Conservation (phyloP, 352 stramenopile species). For the Globisporangium nodosum region DNA sequence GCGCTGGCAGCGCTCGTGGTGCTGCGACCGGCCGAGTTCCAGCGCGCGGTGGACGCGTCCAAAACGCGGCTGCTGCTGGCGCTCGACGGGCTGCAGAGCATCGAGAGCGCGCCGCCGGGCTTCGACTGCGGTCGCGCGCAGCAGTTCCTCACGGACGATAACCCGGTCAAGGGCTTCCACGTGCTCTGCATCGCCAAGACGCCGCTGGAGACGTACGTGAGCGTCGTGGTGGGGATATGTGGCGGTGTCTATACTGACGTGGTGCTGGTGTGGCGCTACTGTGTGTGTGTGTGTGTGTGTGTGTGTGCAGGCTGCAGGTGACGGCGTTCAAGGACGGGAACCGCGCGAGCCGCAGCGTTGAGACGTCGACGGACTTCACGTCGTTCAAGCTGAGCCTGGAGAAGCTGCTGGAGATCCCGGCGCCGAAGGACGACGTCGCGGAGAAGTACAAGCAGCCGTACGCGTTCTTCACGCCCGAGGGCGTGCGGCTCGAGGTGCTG, state of each 20-base stretch:
- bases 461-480: slow-evolving; percentile 55
- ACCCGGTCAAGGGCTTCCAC: slow-evolving; percentile 65
- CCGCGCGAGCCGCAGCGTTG: slow-evolving; percentile 13
- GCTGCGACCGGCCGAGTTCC: slow-evolving; percentile 8
- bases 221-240: too few species aligned
- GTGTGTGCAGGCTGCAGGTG: slow-evolving; percentile 27
- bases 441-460: slow-evolving; percentile 64
- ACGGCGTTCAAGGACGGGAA: slow-evolving; percentile 63
- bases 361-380: slow-evolving; percentile 31
- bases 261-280: too few species aligned
- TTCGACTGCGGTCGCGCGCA: slow-evolving; percentile 33
- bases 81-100: slow-evolving; percentile 10
- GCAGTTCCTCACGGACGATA: slow-evolving; percentile 47
- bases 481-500: slow-evolving; percentile 40
- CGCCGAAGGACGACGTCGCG: slow-evolving; percentile 19
- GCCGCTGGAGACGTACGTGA: slow-evolving; percentile 32
- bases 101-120: slow-evolving; percentile 6
- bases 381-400: slow-evolving; percentile 32
- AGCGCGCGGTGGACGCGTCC: slow-evolving; percentile 8
- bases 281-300: not conserved
- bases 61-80: slow-evolving; percentile 12
- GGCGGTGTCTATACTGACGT: not conserved
- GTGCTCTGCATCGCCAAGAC: slow-evolving; percentile 55
- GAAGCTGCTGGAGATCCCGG: slow-evolving; percentile 29
- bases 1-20: slow-evolving; percentile 12